Percentiles rank a stretch among this genome's conserved stretches.
Evolutionary conservation across 331 rosid species (phyloP).

Genomic region (Phaseolus coccineus): DNA sequence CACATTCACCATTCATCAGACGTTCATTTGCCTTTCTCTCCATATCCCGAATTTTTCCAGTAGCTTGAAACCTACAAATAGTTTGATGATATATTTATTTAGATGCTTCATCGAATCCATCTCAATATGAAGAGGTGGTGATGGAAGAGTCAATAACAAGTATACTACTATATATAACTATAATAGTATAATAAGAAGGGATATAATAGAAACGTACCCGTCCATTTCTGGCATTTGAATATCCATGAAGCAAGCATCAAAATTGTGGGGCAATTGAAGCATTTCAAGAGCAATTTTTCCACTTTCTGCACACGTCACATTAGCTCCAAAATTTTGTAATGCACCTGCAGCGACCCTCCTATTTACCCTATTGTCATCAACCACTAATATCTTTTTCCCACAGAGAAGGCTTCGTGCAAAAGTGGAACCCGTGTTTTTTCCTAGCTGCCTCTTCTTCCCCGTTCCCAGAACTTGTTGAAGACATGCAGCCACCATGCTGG

Average conservation of each 20-base stretch:
- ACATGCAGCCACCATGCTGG: constrained; percentile 98
- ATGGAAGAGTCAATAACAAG: no score
- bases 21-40: constrained; percentile 69
- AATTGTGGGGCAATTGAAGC: constrained; percentile 85
- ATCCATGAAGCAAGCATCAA: constrained; percentile 99
- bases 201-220: constrained; percentile 64
- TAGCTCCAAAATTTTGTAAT: constrained; percentile 86
- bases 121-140: not conserved
- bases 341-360: constrained; percentile 98
- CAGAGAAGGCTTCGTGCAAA: constrained; percentile 71
- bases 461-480: constrained; percentile 93
- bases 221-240: constrained; percentile 99
- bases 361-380: constrained; percentile 90
- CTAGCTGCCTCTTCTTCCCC: constrained; percentile 78
- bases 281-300: constrained; percentile 85
- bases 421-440: constrained; percentile 69
- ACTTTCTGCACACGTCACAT: constrained; percentile 83
- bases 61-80: constrained; percentile 82
- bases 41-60: constrained; percentile 75
- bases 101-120: not conserved
- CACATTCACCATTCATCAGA: constrained; percentile 57
- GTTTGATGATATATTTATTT: no score
- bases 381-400: constrained; percentile 89
- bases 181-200: not conserved
- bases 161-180: not conserved